Base-by-base conservation (phyloP, 306 rosid species). In the Styphnolobium japonicum region DNA sequence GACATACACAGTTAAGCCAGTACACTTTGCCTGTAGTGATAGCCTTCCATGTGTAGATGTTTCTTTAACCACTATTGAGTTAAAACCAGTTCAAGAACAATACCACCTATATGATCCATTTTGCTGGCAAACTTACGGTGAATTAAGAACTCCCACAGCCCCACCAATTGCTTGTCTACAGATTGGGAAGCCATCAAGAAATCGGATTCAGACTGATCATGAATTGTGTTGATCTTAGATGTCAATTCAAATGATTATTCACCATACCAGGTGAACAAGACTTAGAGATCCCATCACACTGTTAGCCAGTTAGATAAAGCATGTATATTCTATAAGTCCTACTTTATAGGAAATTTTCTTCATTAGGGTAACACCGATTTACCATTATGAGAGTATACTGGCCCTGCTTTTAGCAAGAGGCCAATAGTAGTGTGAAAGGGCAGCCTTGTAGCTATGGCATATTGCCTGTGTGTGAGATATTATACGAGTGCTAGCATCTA, bases 11-110 rank as follows among this genome's bases (percentile, higher is more conserved):
- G 98, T 93, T 69, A 96, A 90, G 76, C 99, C 89, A 6, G 97
- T 91, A 22, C 96, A 93, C 78, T 93, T 96, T 53, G 99, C 99
- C 43, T 96, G 99, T 57, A 96, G 99, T 56, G 99, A 96, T 84
- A 91, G 83, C 78, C 84, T 91, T 22, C 99, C 99, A 11, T 96
- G 99, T 65, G 85, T 78, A 2, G 99, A 90, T 29, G 92, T 96
- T 74, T 90, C 99, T 10, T 87, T 96, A 67, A 92, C 90, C 51
- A 67, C 91, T 36, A 87, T 96, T 42, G 63, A 91, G 89, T 88
- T 96, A 62, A 84, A 74, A 75, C 98, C 99, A 25, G 10, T 86
- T 76, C 99, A 93, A 89, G 92, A 96, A 80, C 67, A 61, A 52
- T 93, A 93, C 82, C 99, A 86, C 71, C 66, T 96, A 76, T 86